These are phyloP conservation scores for Hypoxylon lenormandii DNA, from an alignment of 495 filamentous ascomycete genomes.

Conservation along the genomic window DNA sequence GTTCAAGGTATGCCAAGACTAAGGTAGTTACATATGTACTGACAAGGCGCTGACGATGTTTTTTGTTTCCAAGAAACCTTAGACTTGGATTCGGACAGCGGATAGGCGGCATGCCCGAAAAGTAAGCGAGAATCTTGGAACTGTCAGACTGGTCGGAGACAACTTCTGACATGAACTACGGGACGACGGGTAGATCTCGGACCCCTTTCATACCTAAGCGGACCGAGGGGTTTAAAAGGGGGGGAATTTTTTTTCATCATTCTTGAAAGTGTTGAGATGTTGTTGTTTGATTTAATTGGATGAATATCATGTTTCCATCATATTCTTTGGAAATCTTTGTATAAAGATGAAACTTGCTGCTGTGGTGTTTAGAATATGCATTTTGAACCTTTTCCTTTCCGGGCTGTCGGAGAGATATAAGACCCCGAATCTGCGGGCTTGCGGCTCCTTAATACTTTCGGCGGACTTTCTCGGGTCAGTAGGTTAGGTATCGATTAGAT, in stretches of 20 bases:
- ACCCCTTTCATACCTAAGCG: not conserved
- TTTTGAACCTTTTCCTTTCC: constrained; percentile 6
- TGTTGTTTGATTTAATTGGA: too few relatives aligned
- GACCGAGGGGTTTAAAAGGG: too few relatives aligned
- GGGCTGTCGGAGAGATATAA: constrained; percentile 38
- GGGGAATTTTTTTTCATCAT: too few relatives aligned
- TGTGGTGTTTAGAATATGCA: too few relatives aligned
- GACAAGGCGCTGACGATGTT: not conserved
- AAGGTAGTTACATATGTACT: too few relatives aligned
- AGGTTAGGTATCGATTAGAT: not conserved
- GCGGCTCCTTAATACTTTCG: constrained; percentile 3
- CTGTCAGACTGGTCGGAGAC: not conserved
- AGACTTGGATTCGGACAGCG: not conserved
- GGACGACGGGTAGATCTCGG: not conserved
- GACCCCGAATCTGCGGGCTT: constrained; percentile 21
- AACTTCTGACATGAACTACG: not conserved
- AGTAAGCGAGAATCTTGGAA: not conserved
- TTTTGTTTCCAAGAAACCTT: not conserved
- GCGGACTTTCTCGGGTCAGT: not conserved
- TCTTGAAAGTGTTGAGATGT: too few relatives aligned
- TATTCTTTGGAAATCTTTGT: too few relatives aligned
- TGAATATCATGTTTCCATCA: too few relatives aligned
- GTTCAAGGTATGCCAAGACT: not conserved
- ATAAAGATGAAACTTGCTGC: too few relatives aligned
- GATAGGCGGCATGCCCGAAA: not conserved